Evolutionary conservation across 495 filamentous ascomycete species (phyloP).

Genomic region (Saxispiralis lemnorum): DNA sequence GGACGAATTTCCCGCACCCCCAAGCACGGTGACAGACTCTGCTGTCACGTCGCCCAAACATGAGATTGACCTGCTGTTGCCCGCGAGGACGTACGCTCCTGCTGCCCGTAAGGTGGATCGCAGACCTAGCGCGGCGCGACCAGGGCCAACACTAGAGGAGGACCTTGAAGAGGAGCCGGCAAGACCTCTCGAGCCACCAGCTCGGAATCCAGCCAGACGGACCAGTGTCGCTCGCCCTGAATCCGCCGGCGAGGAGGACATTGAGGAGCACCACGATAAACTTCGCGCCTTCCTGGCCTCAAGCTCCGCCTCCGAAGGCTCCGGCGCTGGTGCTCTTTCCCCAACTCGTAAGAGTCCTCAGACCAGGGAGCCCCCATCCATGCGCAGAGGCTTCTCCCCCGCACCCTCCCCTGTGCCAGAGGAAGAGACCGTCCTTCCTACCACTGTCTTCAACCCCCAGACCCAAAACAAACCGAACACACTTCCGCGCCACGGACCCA

Average conservation of each 20-base stretch:
- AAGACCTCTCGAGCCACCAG: background rate
- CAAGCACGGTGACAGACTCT: background rate
- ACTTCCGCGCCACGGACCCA: too few relatives aligned
- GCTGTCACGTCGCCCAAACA: background rate
- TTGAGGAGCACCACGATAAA: slow-evolving; percentile 7
- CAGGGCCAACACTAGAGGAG: background rate
- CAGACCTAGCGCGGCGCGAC: too few relatives aligned
- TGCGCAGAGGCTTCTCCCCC: background rate
- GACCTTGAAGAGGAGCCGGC: background rate
- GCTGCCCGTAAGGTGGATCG: too few relatives aligned
- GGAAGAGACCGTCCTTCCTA: background rate
- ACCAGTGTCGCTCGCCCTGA: too few relatives aligned
- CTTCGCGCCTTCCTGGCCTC: slow-evolving; percentile 6
- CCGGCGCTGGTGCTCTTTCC: background rate
- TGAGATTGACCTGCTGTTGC: slow-evolving; percentile 7
- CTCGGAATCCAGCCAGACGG: background rate
- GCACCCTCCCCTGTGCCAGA: slow-evolving; percentile 3
- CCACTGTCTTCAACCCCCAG: too few relatives aligned
- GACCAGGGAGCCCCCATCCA: too few relatives aligned
- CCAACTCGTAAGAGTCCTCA: too few relatives aligned
- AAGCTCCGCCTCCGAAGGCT: background rate
- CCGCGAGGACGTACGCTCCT: background rate
- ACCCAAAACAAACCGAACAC: too few relatives aligned
- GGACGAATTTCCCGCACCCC: slow-evolving; percentile 10
- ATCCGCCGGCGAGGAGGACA: slow-evolving; percentile 1